Evolutionary conservation across 148 eudicot species (phyloP).

Genomic region (Cornus kousa): DNA sequence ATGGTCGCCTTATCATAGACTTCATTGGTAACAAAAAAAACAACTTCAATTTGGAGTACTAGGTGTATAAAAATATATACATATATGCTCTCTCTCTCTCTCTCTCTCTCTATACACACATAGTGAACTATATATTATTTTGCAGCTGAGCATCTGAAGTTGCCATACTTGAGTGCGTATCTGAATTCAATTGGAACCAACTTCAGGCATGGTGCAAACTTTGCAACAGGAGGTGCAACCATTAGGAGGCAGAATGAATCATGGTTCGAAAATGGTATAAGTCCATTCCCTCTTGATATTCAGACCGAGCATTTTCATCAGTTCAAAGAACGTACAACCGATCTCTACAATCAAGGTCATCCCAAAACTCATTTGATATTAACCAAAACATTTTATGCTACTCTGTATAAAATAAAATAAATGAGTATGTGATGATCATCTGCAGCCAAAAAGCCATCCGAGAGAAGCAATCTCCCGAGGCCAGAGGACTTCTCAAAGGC

Average conservation of each 20-base stretch:
- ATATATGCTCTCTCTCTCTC: too few relatives aligned
- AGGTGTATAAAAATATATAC: not conserved
- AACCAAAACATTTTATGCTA: not conserved
- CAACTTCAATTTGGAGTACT: not conserved
- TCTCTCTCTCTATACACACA: too few relatives aligned
- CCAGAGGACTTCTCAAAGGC: slow-evolving; percentile 56
- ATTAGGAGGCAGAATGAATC: slow-evolving; percentile 56
- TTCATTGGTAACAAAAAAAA: slow-evolving; percentile 30
- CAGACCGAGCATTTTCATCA: slow-evolving; percentile 73
- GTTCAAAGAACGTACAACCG: slow-evolving; percentile 50
- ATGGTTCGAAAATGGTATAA: slow-evolving; percentile 53
- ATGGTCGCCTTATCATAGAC: slow-evolving; percentile 49
- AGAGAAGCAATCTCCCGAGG: slow-evolving; percentile 38
- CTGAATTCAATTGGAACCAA: slow-evolving; percentile 41
- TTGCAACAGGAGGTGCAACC: slow-evolving; percentile 55
- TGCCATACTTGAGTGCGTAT: slow-evolving; percentile 41
- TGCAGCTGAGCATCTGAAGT: slow-evolving; percentile 38
- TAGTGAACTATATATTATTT: not conserved
- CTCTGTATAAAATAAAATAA: too few relatives aligned
- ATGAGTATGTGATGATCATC: not conserved
- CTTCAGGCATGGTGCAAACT: slow-evolving; percentile 45
- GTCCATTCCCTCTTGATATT: slow-evolving; percentile 78
- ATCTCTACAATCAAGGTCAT: slow-evolving; percentile 49
- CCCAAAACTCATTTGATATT: not conserved
- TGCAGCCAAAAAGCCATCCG: slow-evolving; percentile 19